These are phyloP conservation scores for Picochlorum sp. DNA, from an alignment of 139 green algal genomes.

Conservation along the genomic window DNA sequence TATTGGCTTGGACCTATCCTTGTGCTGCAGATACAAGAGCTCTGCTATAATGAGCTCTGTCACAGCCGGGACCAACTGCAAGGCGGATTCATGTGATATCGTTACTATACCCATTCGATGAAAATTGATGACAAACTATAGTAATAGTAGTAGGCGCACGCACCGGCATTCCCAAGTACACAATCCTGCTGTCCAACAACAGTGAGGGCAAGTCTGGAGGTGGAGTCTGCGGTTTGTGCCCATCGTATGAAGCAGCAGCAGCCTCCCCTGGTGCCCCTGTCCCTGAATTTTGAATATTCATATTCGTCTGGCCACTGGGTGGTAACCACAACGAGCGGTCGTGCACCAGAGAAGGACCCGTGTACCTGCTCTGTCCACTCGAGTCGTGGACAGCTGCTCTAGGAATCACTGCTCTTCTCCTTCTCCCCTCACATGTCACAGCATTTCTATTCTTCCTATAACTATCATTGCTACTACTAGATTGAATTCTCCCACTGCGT, in stretches of 20 bases:
- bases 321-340: slow-evolving; percentile 18
- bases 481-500: too few species aligned
- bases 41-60: slow-evolving; percentile 98
- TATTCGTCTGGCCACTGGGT: neutral
- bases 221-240: slow-evolving; percentile 47
- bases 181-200: slow-evolving; percentile 91
- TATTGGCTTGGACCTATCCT: slow-evolving; percentile 56
- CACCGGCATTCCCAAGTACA: slow-evolving; percentile 95
- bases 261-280: slow-evolving; percentile 23
- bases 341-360: neutral
- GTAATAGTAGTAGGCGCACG: slow-evolving; percentile 20
- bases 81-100: slow-evolving; percentile 2
- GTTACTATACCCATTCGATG: neutral
- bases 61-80: slow-evolving; percentile 82
- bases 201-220: slow-evolving; percentile 94
- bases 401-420: too few species aligned
- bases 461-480: too few species aligned
- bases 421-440: too few species aligned
- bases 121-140: neutral
- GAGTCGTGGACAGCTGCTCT: neutral
- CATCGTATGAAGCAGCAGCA: slow-evolving; percentile 27
- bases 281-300: neutral
- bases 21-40: slow-evolving; percentile 94
- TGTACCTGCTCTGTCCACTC: neutral
- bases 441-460: too few species aligned